A percentile compares a stretch with the other conserved stretches of the same genome.
phyloP scores from a whole-genome alignment of 805 yeast species.

The Candida lessepsii region DNA sequence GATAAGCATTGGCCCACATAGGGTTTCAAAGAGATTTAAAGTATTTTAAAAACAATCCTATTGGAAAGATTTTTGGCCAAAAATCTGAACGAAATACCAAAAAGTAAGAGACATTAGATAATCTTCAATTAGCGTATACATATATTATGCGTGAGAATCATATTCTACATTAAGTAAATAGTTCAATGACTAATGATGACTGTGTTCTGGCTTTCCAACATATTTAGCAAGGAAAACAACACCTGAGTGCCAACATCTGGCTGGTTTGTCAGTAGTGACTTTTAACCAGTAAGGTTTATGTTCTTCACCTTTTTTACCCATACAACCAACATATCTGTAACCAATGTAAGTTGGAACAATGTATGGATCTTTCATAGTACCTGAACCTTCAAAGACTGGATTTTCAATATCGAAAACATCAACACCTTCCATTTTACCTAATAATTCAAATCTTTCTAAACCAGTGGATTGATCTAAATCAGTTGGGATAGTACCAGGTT shows the following conservation, averaged over 20 bases:
- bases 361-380: conserved; percentile 88
- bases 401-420: conserved; percentile 90
- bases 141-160: conserved; percentile 6
- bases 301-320: conserved; percentile 85
- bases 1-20: no score
- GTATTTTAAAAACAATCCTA: no score
- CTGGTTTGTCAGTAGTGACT: conserved; percentile 77
- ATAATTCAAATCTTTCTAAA: conserved; percentile 91
- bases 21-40: no score
- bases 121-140: not conserved
- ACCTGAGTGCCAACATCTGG: conserved; percentile 99
- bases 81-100: no score
- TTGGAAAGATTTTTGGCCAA: no score
- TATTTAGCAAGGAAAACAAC: conserved; percentile 86
- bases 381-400: conserved; percentile 81
- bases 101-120: not conserved
- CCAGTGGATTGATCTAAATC: conserved; percentile 98
- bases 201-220: conserved; percentile 76
- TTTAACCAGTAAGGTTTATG: conserved; percentile 91
- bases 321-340: conserved; percentile 94
- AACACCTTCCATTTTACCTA: conserved; percentile 93
- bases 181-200: conserved; percentile 41
- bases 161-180: conserved; percentile 4
- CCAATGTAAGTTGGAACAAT: conserved; percentile 87
- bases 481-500: conserved; percentile 81